Percentiles rank a stretch among this genome's conserved stretches.
These are phyloP conservation scores for Leccinum disarticulatum DNA, from an alignment of 768 basidiomycete species.

Conservation along the genomic window DNA sequence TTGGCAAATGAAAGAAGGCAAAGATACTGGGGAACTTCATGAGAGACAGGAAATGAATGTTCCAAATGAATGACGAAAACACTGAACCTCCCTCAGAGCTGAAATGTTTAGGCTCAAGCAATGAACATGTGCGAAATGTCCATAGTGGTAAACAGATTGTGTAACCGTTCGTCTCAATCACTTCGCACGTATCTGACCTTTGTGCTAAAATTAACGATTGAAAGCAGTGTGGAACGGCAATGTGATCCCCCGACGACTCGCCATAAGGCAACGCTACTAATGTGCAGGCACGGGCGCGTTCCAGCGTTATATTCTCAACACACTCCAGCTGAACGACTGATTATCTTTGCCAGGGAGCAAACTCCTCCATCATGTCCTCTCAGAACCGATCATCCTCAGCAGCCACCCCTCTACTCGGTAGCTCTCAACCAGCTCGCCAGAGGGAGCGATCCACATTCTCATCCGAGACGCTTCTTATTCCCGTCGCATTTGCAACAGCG, in stretches of 20 bases:
- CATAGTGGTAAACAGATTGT: not conserved
- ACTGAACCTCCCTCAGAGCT: not conserved
- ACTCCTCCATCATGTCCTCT: conserved; percentile 13
- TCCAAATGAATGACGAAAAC: not conserved
- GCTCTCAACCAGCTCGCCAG: not conserved
- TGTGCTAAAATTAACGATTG: not conserved
- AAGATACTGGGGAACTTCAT: conserved; percentile 14
- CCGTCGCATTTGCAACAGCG: conserved; percentile 23
- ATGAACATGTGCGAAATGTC: too few species aligned
- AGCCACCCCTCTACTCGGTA: conserved; percentile 9
- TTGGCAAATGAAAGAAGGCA: conserved; percentile 26
- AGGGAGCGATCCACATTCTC: conserved; percentile 3
- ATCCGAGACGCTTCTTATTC: conserved; percentile 25
- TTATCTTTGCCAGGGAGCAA: not conserved
- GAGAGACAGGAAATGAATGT: conserved; percentile 35
- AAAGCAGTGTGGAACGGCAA: not conserved
- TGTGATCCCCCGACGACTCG: not conserved
- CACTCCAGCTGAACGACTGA: not conserved
- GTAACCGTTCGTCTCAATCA: not conserved
- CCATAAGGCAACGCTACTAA: not conserved
- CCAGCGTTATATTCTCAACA: not conserved
- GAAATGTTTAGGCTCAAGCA: not conserved
- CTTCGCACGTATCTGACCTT: not conserved
- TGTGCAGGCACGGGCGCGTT: not conserved
- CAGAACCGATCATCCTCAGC: conserved; percentile 7